Percentiles rank a stretch among this genome's conserved stretches.
Conservation (phyloP, 805 yeast genomes). For the Wickerhamomyces chaumierensis region DNA sequence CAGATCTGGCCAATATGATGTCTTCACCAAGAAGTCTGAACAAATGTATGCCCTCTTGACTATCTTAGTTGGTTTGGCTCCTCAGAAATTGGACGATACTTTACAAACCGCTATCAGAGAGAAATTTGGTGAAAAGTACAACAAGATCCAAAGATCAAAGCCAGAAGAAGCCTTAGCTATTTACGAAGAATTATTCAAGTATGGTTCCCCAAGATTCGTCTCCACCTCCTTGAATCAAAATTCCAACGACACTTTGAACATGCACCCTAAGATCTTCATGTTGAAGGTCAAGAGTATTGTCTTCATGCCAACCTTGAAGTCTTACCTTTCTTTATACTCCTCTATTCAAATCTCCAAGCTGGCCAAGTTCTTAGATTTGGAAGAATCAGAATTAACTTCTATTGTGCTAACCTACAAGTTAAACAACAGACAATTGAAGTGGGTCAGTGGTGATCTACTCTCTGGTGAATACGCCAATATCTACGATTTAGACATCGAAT, state of each 20-base stretch:
- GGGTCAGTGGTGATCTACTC: slow-evolving; percentile 29
- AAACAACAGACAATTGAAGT: slow-evolving; percentile 32
- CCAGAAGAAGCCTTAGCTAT: slow-evolving; percentile 25
- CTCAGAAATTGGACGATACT: slow-evolving; percentile 35
- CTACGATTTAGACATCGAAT: slow-evolving; percentile 32
- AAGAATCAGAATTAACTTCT: slow-evolving; percentile 23
- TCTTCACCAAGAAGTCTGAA: slow-evolving; percentile 34
- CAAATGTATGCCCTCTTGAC: slow-evolving; percentile 41
- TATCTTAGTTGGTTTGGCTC: slow-evolving; percentile 32
- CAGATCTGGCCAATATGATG: slow-evolving; percentile 32
- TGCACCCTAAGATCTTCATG: slow-evolving; percentile 33
- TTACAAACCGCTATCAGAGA: slow-evolving; percentile 33
- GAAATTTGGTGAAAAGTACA: slow-evolving; percentile 33
- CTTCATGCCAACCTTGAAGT: slow-evolving; percentile 29
- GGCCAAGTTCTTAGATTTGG: slow-evolving; percentile 26
- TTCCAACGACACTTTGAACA: slow-evolving; percentile 28
- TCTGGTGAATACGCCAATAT: slow-evolving; percentile 29
- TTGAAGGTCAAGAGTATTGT: slow-evolving; percentile 26
- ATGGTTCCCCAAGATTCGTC: slow-evolving; percentile 39
- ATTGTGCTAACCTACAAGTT: slow-evolving; percentile 32
- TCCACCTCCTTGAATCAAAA: slow-evolving; percentile 25
- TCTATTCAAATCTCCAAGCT: slow-evolving; percentile 33
- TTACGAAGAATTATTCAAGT: slow-evolving; percentile 34
- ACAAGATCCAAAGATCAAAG: slow-evolving; percentile 30
- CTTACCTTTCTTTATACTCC: slow-evolving; percentile 34